phyloP scores from a whole-genome alignment of 345 rosid genomes.

The Cardiospermum halicacabum region DNA sequence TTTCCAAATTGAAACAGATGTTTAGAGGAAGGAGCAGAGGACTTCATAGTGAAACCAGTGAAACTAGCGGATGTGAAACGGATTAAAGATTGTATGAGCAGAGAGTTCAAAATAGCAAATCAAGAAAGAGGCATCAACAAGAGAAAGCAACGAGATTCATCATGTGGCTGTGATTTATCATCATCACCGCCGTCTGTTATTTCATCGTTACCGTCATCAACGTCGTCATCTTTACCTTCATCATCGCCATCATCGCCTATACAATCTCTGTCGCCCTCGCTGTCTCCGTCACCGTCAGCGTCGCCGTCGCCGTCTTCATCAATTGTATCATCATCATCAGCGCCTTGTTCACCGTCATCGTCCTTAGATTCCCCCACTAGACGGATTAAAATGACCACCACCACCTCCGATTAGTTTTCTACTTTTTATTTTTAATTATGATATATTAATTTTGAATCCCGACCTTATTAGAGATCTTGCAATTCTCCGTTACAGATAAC shows the following conservation, averaged over 20 bases:
- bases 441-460: background rate
- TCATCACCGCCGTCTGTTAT: conserved; percentile 25
- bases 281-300: conserved; percentile 15
- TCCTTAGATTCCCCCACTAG: conserved; percentile 43
- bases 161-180: conserved; percentile 31
- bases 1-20: conserved; percentile 47
- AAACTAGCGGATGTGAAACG: conserved; percentile 82
- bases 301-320: conserved; percentile 22
- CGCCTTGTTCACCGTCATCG: conserved; percentile 49
- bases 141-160: conserved; percentile 55
- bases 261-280: conserved; percentile 16
- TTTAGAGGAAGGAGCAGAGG: conserved; percentile 95
- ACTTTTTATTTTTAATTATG: too few species aligned
- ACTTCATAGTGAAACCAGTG: conserved; percentile 87
- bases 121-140: conserved; percentile 30
- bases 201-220: conserved; percentile 16
- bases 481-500: conserved; percentile 29
- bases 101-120: conserved; percentile 27
- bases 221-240: conserved; percentile 15
- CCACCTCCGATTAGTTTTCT: conserved; percentile 20
- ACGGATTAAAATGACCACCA: conserved; percentile 39
- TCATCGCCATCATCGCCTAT: conserved; percentile 16
- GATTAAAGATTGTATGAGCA: conserved; percentile 47
- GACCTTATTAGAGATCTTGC: background rate
- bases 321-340: conserved; percentile 22